A percentile compares a stretch with the other conserved stretches of the same genome.
Conservation (phyloP, 306 rosid genomes). For the Rosa multiflora region DNA sequence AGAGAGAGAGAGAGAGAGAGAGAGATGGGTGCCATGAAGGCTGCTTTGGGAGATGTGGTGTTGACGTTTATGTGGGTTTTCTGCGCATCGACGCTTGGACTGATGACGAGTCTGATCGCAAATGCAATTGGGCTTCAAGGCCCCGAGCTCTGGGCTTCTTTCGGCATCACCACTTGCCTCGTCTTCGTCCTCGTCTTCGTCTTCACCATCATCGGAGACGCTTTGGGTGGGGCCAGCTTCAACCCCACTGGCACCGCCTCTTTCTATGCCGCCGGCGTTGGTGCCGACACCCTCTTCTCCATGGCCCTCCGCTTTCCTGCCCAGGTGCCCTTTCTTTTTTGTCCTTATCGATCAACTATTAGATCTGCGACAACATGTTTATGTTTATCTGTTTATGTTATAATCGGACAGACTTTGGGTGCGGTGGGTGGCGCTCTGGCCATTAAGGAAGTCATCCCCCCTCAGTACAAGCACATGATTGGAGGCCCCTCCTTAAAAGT, state of each 20-base stretch:
- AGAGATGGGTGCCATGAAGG: constrained; percentile 51
- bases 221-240: constrained; percentile 91
- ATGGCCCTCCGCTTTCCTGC: constrained; percentile 94
- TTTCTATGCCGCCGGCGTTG: constrained; percentile 71
- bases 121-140: constrained; percentile 45
- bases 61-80: constrained; percentile 77
- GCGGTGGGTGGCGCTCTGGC: constrained; percentile 87
- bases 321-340: constrained; percentile 44
- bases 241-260: constrained; percentile 82
- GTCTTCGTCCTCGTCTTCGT: constrained; percentile 59
- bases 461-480: constrained; percentile 64
- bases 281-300: constrained; percentile 67
- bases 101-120: constrained; percentile 37
- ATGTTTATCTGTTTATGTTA: no score
- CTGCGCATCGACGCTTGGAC: constrained; percentile 60
- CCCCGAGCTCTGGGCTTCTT: constrained; percentile 43
- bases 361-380: no score
- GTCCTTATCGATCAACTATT: no score
- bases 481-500: constrained; percentile 88
- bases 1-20: not conserved
- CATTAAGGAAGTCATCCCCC: constrained; percentile 63
- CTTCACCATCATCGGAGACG: constrained; percentile 52
- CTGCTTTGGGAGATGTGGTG: constrained; percentile 66
- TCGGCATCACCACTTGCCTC: constrained; percentile 52
- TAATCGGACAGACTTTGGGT: constrained; percentile 56